These are phyloP conservation scores for Hortaea werneckii DNA, from an alignment of 2,329 filamentous ascomycete species.

Conservation along the genomic window DNA sequence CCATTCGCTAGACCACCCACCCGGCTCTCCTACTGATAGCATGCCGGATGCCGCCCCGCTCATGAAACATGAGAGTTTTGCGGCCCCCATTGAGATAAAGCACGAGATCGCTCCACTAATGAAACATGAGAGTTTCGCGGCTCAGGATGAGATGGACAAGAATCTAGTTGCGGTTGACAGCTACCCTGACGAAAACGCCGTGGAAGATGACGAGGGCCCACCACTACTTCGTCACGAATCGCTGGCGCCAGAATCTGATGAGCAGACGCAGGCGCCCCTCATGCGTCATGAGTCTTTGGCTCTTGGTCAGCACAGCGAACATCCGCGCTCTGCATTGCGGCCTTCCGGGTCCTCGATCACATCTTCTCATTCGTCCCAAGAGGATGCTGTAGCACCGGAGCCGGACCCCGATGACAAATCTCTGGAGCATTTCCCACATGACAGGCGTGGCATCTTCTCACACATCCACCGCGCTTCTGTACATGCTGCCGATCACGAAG, in stretches of 20 bases:
- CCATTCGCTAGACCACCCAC: neutral
- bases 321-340: neutral
- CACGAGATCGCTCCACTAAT: neutral
- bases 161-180: too few relatives aligned
- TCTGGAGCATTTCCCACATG: conserved; percentile 25
- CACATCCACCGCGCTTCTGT: conserved; percentile 20
- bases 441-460: conserved; percentile 24
- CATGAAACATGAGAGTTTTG: conserved; percentile 7
- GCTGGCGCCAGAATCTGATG: conserved; percentile 13
- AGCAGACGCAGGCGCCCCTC: conserved; percentile 19
- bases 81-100: neutral
- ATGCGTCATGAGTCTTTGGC: conserved; percentile 24
- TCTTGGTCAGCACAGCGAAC: conserved; percentile 11
- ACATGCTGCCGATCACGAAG: conserved; percentile 16
- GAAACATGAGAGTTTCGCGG: conserved; percentile 22
- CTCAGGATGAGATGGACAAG: conserved; percentile 21
- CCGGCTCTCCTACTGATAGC: neutral
- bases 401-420: conserved; percentile 22
- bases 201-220: conserved; percentile 11
- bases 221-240: conserved; percentile 31
- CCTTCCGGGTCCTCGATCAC: conserved; percentile 1
- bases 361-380: neutral
- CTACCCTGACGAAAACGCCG: conserved; percentile 6
- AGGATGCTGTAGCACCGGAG: conserved; percentile 5
- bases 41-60: conserved; percentile 1